Conservation (phyloP, 352 stramenopile species). For the Proteromonas lacertae region DNA sequence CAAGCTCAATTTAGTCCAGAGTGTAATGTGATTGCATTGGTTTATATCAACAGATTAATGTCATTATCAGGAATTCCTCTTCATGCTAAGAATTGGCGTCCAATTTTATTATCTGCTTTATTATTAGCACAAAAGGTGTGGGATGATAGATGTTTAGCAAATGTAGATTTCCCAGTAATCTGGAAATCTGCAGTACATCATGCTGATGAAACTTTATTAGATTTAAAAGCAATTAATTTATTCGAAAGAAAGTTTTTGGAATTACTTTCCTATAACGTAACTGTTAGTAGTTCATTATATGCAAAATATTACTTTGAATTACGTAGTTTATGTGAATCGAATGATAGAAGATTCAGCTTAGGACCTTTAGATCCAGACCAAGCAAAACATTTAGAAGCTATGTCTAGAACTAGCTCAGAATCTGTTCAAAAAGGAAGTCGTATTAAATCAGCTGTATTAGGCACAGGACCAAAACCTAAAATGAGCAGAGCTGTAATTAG, state of each 20-base stretch:
- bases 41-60: constrained; percentile 9
- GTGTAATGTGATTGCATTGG: constrained; percentile 8
- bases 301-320: constrained; percentile 10
- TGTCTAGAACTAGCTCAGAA: too few relatives aligned
- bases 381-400: too few relatives aligned
- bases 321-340: constrained; percentile 5
- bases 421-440: too few relatives aligned
- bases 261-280: not conserved
- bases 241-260: not conserved
- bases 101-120: constrained; percentile 5
- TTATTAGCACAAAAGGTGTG: constrained; percentile 10
- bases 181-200: not conserved
- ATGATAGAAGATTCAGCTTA: constrained; percentile 1
- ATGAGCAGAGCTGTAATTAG: too few relatives aligned
- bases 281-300: constrained; percentile 1
- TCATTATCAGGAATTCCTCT: not conserved
- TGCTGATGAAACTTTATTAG: too few relatives aligned
- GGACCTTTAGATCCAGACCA: too few relatives aligned
- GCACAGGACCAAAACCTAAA: too few relatives aligned
- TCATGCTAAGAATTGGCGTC: constrained; percentile 5
- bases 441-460: too few relatives aligned
- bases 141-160: constrained; percentile 2
- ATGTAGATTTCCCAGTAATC: not conserved
- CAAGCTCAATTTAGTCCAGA: constrained; percentile 3
- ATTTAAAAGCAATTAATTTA: not conserved